Base-by-base conservation (phyloP, 1,284 basidiomycete genomes). In the Cryptococcus wingfieldii region DNA sequence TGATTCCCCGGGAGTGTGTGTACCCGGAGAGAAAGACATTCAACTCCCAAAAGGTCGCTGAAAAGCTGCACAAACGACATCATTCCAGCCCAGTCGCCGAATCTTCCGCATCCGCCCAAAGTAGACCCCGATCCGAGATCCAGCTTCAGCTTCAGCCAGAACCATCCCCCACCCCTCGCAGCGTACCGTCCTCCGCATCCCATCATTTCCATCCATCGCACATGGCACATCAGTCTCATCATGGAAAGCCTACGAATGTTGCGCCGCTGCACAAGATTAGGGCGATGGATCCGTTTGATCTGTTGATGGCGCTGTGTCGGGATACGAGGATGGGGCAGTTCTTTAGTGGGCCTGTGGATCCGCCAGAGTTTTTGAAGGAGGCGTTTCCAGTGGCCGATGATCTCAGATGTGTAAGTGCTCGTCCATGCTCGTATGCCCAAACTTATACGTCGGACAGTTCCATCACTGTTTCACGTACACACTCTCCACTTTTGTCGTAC, bases 381-480 rank as follows among this genome's bases (percentile, higher is more conserved):
- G 58, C 61, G 10, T 74, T 71, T 47, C 65, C 68, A 0, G 55
- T 61, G 4, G 60, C 67, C 10, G 67, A 70, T 25, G 70, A 72
- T 43, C 55, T 72, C 12, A 58, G 64, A 38, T 71, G 66, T 55
- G 69, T 71, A 45, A 63, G 70, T 62, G 5, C 3, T 16, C 13
- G 31, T 38, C 38, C 14, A 18, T 49, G 37, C 38, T 19, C 9
- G 31, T 18, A 23, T 27, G 9, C n/a, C 13, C 48, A 13, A 18
- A 1, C 12, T 19, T 34, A 34, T 10, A 34, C 31, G 48, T 5
- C 10, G 27, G 27, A 4, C 62, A 73, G 71, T 69, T 73, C 54
- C 71, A 74, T 47, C 71, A 74, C 55, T 68, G 66, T 50, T 57
- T 72, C 6, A 70, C 70, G 2, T 74, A 74, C 48, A 63, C 70